Conservation (phyloP, 139 green algal species). For the Chlorella sorokiniana region DNA sequence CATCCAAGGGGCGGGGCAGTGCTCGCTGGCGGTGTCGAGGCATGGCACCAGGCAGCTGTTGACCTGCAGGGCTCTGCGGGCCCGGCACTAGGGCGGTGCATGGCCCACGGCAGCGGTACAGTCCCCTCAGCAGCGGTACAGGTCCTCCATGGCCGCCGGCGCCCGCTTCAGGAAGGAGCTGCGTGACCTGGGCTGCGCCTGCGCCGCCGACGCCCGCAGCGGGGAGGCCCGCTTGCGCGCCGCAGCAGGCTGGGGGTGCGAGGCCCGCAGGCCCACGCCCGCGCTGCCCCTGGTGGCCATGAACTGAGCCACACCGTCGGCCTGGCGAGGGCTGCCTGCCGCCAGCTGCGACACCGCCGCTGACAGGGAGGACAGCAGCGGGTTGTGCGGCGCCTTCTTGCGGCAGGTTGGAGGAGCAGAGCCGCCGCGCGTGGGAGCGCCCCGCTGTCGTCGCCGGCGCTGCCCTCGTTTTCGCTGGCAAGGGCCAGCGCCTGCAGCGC, state of each 20-base stretch:
- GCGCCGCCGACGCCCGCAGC: neutral
- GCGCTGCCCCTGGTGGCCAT: constrained; percentile 14
- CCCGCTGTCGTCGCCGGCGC: neutral
- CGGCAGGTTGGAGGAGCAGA: neutral
- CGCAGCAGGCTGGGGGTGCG: constrained; percentile 15
- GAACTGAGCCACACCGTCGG: constrained; percentile 34
- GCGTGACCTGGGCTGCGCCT: neutral
- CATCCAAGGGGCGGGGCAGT: too few relatives aligned
- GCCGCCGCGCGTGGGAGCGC: neutral
- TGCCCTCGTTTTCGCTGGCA: neutral
- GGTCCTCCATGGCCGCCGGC: constrained; percentile 2
- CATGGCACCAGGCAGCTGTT: too few relatives aligned
- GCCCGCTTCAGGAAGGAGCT: constrained; percentile 39
- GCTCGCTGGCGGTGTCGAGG: too few relatives aligned
- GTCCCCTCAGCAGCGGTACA: neutral
- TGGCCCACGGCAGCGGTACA: neutral
- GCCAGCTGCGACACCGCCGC: constrained; percentile 10
- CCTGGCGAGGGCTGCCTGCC: constrained; percentile 27
- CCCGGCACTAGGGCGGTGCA: neutral
- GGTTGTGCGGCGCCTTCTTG: neutral
- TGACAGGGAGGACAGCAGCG: constrained; percentile 13
- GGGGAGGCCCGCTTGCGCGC: neutral
- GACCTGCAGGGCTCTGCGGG: too few relatives aligned
- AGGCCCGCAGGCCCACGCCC: constrained; percentile 9
- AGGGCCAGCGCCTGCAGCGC: constrained; percentile 4